Base-by-base conservation (phyloP, 1,139 yeast species). In the Yamadazyma friedrichii region DNA sequence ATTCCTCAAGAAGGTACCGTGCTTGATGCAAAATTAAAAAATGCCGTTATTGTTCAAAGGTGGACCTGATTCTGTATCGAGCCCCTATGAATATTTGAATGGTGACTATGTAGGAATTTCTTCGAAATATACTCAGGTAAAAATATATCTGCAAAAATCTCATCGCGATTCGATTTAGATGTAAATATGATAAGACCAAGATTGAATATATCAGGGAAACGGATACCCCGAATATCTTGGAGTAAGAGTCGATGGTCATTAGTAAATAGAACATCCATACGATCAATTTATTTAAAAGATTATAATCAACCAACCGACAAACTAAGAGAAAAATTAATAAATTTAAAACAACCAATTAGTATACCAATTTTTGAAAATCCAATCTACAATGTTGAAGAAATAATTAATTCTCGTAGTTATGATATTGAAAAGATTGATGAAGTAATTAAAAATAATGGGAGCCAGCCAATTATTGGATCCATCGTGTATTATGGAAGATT, bases 31-130 rank as follows among this genome's bases (percentile, higher is more conserved):
- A 87, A 88, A 36, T 72, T 88, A 52, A 77, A 78, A 44, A 88
- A 88, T 52, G 80, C 97, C 0, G 96, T 88, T n/a, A 82, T 91
- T 27, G 89, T 91, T 13, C 98, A 91, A 61, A 80, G 95, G 64
- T 85, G 93, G 93, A 54, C 39, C 12, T 37, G 28, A 26, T 9
- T 32, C 22, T 25, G 13, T 17, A 20, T 20, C 31, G 15, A 28
- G n/a, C 15, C 6, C 9, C 15, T 20, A 20, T 20, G 24, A 20
- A 20, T 20, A 20, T 20, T 20, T 5, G 24, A 20, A 20, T 5
- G 25, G 9, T 30, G 29, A 20, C 10, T 35, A 8, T 35, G 13
- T 12, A 20, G 24, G 24, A n/a, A n/a, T n/a, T n/a, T 20, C 8
- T 20, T 20, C 24, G 24, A 6, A 20, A 20, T 20, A 20, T 20